Evolutionary conservation across 345 rosid genomes (phyloP).

Genomic region (Linum trigynum): DNA sequence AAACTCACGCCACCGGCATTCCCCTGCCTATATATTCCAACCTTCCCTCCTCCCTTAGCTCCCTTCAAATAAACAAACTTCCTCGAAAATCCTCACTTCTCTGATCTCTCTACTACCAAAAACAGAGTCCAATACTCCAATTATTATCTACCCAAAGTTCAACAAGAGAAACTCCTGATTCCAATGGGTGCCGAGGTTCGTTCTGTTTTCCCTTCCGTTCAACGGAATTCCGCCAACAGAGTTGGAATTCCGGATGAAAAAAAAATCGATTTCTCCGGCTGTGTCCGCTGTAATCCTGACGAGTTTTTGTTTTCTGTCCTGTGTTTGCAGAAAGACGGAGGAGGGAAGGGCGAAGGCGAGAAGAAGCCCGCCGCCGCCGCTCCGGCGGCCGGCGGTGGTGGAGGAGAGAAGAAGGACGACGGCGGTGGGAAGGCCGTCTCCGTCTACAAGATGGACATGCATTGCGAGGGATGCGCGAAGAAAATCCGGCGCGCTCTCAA

Average conservation of each 20-base stretch:
- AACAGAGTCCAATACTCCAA: too few species aligned
- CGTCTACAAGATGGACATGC: conserved; percentile 66
- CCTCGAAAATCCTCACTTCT: neutral
- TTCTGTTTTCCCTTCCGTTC: neutral
- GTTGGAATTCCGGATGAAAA: too few species aligned
- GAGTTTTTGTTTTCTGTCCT: conserved; percentile 2
- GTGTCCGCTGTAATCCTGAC: neutral
- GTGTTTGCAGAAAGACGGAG: conserved; percentile 26
- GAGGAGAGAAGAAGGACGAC: conserved; percentile 20
- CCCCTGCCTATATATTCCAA: conserved; percentile 26
- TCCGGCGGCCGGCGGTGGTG: conserved; percentile 23
- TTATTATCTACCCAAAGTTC: too few species aligned
- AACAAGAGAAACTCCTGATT: too few species aligned
- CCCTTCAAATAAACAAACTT: conserved; percentile 18
- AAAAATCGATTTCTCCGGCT: neutral
- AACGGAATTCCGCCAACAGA: too few species aligned
- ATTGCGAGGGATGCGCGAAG: conserved; percentile 91
- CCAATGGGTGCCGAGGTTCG: conserved; percentile 41
- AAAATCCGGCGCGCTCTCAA: conserved; percentile 19
- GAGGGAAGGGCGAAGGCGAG: conserved; percentile 24
- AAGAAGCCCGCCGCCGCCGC: conserved; percentile 39
- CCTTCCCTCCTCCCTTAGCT: conserved; percentile 9
- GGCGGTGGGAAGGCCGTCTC: conserved; percentile 22
- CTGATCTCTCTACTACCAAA: too few species aligned
- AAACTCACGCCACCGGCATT: neutral